phyloP scores from a whole-genome alignment of 345 rosid species.

The Zanthoxylum bungeanum region DNA sequence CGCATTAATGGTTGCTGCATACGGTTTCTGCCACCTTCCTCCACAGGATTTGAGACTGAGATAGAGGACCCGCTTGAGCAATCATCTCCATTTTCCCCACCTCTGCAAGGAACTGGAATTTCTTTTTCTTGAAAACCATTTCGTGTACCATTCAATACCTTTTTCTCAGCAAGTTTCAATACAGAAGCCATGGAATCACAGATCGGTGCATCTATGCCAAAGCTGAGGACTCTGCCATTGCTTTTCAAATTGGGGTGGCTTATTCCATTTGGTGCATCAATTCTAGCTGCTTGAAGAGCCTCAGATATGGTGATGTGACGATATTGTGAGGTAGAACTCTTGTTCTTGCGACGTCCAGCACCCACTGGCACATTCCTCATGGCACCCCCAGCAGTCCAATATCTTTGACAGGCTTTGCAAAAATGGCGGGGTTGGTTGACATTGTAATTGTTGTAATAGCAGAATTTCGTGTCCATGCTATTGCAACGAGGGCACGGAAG shows the following conservation, averaged over 20 bases:
- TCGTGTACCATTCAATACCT: conserved; percentile 36
- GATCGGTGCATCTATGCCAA: conserved; percentile 56
- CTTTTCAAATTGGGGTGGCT: conserved; percentile 40
- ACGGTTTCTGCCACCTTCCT: conserved; percentile 25
- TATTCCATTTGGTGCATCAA: conserved; percentile 42
- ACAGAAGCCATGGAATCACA: conserved; percentile 47
- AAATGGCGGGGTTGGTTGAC: conserved; percentile 92
- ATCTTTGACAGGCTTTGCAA: conserved; percentile 93
- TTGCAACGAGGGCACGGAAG: conserved; percentile 89
- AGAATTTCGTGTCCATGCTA: conserved; percentile 90
- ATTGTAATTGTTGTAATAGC: conserved; percentile 91
- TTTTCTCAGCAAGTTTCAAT: conserved; percentile 45
- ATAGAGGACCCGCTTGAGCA: conserved; percentile 54
- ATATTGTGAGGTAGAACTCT: conserved; percentile 58
- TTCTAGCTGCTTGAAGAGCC: conserved; percentile 58
- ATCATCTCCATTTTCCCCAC: conserved; percentile 59
- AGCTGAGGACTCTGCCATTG: conserved; percentile 60
- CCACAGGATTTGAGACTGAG: conserved; percentile 36
- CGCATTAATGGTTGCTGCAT: conserved; percentile 29
- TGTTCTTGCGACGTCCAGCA: conserved; percentile 91
- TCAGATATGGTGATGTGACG: conserved; percentile 75
- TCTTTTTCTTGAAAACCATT: conserved; percentile 38
- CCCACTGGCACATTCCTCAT: conserved; percentile 93
- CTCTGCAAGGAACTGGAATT: conserved; percentile 17
- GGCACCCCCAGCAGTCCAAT: conserved; percentile 93